Evolutionary conservation across 2,329 filamentous ascomycete genomes (phyloP).

Genomic region (Ophiostoma sp.): DNA sequence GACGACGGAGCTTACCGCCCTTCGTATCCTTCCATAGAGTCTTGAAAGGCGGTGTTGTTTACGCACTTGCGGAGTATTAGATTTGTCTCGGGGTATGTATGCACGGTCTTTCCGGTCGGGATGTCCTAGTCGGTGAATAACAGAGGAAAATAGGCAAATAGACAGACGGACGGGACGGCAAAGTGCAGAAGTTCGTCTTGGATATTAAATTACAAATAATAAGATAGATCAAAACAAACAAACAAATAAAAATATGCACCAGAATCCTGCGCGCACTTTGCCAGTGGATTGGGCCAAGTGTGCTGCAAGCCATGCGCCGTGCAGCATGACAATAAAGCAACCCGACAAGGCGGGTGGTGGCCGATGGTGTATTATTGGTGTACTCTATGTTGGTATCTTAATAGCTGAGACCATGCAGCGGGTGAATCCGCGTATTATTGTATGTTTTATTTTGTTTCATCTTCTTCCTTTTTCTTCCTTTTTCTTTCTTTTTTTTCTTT

Average conservation of each 20-base stretch:
- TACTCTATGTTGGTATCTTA: too few species aligned
- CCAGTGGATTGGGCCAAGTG: background rate
- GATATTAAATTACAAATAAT: too few species aligned
- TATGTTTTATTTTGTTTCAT: background rate
- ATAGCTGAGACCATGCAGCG: too few species aligned
- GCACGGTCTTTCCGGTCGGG: background rate
- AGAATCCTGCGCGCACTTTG: background rate
- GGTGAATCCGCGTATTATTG: background rate
- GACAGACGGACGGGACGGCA: too few species aligned
- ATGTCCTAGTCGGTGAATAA: background rate
- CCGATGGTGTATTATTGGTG: too few species aligned
- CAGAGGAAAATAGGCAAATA: background rate
- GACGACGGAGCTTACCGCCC: background rate
- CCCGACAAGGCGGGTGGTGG: background rate
- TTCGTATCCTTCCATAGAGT: background rate
- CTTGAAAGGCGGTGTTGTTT: background rate
- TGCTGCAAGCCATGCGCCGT: background rate
- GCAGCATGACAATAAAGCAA: slow-evolving; percentile 6
- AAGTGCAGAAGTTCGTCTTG: too few species aligned
- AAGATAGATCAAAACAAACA: background rate
- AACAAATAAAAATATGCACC: background rate
- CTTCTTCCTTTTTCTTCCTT: background rate
- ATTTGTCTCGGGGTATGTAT: background rate
- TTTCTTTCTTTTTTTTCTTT: background rate
- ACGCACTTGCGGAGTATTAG: background rate